Conservation (phyloP, 805 yeast genomes). For the Candida pseudoglaebosa region DNA sequence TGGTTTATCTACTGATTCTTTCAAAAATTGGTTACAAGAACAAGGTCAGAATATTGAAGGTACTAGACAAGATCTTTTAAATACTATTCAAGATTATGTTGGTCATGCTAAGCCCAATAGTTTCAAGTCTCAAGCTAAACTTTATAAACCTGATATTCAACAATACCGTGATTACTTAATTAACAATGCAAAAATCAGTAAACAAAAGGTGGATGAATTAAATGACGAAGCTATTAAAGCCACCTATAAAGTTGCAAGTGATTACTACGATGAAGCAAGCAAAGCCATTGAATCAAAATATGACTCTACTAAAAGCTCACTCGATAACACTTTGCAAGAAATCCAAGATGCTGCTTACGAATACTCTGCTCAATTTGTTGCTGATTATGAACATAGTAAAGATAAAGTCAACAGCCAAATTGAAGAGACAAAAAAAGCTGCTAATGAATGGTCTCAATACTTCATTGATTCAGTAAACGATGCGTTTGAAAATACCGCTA, state of each 20-base stretch:
- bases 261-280: constrained; percentile 20
- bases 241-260: constrained; percentile 14
- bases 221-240: constrained; percentile 15
- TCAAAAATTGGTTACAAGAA: constrained; percentile 37
- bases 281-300: constrained; percentile 10
- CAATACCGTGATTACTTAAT: constrained; percentile 17
- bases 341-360: constrained; percentile 16
- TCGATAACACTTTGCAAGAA: constrained; percentile 16
- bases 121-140: constrained; percentile 15
- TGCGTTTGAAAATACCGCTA: constrained; percentile 5
- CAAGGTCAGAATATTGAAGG: constrained; percentile 23
- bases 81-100: constrained; percentile 4
- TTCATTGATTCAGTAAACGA: constrained; percentile 9
- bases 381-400: constrained; percentile 8
- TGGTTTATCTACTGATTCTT: constrained; percentile 34
- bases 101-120: constrained; percentile 7
- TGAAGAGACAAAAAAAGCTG: constrained; percentile 12
- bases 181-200: constrained; percentile 13
- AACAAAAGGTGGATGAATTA: constrained; percentile 10
- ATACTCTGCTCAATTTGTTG: constrained; percentile 12
- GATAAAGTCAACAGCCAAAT: constrained; percentile 8
- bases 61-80: constrained; percentile 21
- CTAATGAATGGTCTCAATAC: constrained; percentile 10
- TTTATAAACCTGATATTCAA: constrained; percentile 16
- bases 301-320: constrained; percentile 8